phyloP scores from a whole-genome alignment of 176 grass and related monocot species.

The Puya raimondii region DNA sequence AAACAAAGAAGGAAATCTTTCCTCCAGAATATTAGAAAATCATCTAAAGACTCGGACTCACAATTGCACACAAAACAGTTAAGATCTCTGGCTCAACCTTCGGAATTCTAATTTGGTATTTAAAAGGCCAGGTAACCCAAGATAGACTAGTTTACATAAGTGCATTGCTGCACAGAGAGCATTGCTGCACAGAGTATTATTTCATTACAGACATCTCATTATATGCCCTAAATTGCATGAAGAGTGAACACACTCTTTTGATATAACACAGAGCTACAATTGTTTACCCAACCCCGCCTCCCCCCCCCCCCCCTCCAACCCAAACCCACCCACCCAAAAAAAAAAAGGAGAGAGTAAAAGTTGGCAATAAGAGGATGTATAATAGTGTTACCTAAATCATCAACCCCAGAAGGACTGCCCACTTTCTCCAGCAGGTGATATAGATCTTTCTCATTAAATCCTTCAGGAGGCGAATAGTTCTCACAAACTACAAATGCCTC shows the following conservation, averaged over 20 bases:
- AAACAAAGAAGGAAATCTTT: background rate
- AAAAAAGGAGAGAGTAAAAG: background rate
- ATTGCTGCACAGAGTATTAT: too few relatives aligned
- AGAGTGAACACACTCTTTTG: background rate
- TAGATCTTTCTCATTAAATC: slow-evolving; percentile 73
- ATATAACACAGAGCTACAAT: background rate
- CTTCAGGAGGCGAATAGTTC: slow-evolving; percentile 79
- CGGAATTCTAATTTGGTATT: too few relatives aligned
- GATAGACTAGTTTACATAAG: too few relatives aligned
- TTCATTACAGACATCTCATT: too few relatives aligned
- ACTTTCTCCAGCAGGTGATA: slow-evolving; percentile 89
- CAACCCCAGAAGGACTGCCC: slow-evolving; percentile 65
- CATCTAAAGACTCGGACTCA: background rate
- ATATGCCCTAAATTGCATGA: background rate
- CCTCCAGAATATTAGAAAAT: background rate
- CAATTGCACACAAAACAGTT: background rate
- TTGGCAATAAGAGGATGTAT: background rate
- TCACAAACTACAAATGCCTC: slow-evolving; percentile 91
- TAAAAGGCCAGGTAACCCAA: too few relatives aligned
- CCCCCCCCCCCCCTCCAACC: too few relatives aligned
- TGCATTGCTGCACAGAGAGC: too few relatives aligned
- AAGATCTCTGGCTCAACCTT: background rate
- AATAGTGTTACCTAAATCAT: slow-evolving; percentile 27
- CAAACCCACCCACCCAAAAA: too few relatives aligned
- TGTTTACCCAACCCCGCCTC: too few relatives aligned